A percentile compares a stretch with the other conserved stretches of the same genome.
Conservation (phyloP, 768 basidiomycete species). For the Fistulinella prunicolor region DNA sequence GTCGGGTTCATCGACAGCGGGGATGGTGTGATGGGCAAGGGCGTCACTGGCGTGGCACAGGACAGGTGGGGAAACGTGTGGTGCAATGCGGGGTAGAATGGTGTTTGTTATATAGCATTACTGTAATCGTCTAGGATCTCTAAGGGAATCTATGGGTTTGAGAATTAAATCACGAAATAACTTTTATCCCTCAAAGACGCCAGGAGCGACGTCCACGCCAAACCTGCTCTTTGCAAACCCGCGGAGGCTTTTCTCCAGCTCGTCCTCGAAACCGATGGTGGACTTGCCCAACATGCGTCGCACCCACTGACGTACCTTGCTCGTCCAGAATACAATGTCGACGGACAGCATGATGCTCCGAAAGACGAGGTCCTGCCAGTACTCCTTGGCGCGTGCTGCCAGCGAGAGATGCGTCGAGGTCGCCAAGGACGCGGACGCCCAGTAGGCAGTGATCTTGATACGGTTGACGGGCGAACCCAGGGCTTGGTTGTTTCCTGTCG, state of each 20-base stretch:
- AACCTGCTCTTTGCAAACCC: slow-evolving; percentile 75
- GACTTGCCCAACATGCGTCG: slow-evolving; percentile 38
- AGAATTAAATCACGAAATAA: too few relatives aligned
- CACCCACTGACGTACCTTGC: slow-evolving; percentile 51
- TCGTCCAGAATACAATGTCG: slow-evolving; percentile 71
- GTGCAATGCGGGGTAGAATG: slow-evolving; percentile 49
- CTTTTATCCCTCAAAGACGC: slow-evolving; percentile 53
- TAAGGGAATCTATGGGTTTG: too few relatives aligned
- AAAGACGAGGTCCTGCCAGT: slow-evolving; percentile 62
- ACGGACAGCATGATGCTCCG: slow-evolving; percentile 59
- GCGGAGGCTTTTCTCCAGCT: slow-evolving; percentile 71
- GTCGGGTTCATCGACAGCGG: slow-evolving; percentile 68
- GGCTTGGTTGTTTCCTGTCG: slow-evolving; percentile 69
- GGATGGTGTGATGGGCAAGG: slow-evolving; percentile 45
- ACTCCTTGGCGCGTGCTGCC: slow-evolving; percentile 45
- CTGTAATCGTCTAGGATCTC: too few relatives aligned
- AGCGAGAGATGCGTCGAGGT: slow-evolving; percentile 42
- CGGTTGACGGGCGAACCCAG: slow-evolving; percentile 87
- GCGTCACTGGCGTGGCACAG: slow-evolving; percentile 52
- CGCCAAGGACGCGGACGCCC: slow-evolving; percentile 68
- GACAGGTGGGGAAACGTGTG: slow-evolving; percentile 76
- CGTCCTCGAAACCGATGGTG: slow-evolving; percentile 68
- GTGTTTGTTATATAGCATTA: too few relatives aligned
- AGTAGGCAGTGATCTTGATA: slow-evolving; percentile 84
- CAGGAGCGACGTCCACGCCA: slow-evolving; percentile 68